These are phyloP conservation scores for Daucus carota DNA, from an alignment of 129 eudicot genomes.

Conservation along the genomic window DNA sequence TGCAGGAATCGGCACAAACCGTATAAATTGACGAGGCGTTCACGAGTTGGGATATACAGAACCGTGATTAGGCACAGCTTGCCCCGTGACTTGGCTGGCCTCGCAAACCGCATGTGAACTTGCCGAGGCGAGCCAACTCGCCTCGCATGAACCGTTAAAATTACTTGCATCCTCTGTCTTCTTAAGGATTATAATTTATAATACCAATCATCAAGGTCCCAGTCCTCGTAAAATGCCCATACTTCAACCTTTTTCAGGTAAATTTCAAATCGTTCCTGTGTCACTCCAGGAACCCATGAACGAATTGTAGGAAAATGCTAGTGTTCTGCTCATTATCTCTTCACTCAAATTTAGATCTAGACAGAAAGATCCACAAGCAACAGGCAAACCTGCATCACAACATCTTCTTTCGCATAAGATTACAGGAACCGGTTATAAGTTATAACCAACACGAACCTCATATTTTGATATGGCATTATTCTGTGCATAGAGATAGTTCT, in stretches of 20 bases:
- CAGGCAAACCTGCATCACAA: slow-evolving; percentile 53
- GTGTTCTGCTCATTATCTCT: slow-evolving; percentile 17
- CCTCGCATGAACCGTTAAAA: no score
- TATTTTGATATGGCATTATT: slow-evolving; percentile 22
- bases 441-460: slow-evolving; percentile 32
- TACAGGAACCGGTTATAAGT: slow-evolving; percentile 47
- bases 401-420: slow-evolving; percentile 45
- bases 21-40: no score
- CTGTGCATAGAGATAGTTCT: slow-evolving; percentile 38
- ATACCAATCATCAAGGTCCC: slow-evolving; percentile 57
- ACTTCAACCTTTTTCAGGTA: slow-evolving; percentile 53
- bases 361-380: slow-evolving; percentile 53
- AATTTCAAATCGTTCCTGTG: slow-evolving; percentile 41
- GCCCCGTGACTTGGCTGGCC: no score
- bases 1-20: no score
- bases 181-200: slow-evolving; percentile 40
- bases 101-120: no score
- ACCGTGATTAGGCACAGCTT: no score
- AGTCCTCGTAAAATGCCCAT: slow-evolving; percentile 64
- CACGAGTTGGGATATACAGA: no score
- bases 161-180: slow-evolving; percentile 30
- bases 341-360: slow-evolving; percentile 32
- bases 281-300: slow-evolving; percentile 34
- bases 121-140: no score
- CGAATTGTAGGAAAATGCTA: slow-evolving; percentile 42